Percentiles rank a stretch among this genome's conserved stretches.
Evolutionary conservation across 805 yeast species (phyloP).

Genomic region (Grigorovia humatica): DNA sequence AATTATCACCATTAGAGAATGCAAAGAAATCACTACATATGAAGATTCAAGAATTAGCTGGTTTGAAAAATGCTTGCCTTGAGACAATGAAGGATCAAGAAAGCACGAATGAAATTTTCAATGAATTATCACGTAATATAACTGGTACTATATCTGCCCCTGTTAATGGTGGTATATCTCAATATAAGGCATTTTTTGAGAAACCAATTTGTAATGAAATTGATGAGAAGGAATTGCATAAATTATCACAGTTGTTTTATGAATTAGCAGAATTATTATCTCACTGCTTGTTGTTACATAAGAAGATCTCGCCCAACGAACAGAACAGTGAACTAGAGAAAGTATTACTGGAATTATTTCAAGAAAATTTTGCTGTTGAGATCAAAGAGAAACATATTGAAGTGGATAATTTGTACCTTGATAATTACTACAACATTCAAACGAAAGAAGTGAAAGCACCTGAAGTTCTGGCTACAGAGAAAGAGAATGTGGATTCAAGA

Average conservation of each 20-base stretch:
- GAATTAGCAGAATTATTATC: slow-evolving; percentile 57
- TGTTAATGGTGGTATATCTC: slow-evolving; percentile 85
- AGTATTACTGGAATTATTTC: slow-evolving; percentile 52
- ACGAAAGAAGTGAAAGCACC: not conserved
- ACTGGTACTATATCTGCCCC: slow-evolving; percentile 89
- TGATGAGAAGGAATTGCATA: slow-evolving; percentile 21
- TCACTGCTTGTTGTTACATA: slow-evolving; percentile 61
- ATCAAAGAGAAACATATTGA: slow-evolving; percentile 33
- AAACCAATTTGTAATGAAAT: slow-evolving; percentile 23
- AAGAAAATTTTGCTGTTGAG: slow-evolving; percentile 58
- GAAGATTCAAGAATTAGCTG: slow-evolving; percentile 64
- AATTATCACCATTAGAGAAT: slow-evolving; percentile 74
- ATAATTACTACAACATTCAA: not conserved
- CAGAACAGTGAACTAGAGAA: slow-evolving; percentile 53
- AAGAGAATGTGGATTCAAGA: not conserved
- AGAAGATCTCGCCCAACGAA: slow-evolving; percentile 42
- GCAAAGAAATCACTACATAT: slow-evolving; percentile 58
- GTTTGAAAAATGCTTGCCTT: slow-evolving; percentile 50
- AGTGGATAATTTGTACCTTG: slow-evolving; percentile 5
- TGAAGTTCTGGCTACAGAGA: not conserved
- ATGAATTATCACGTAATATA: slow-evolving; percentile 57
- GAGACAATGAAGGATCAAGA: slow-evolving; percentile 43
- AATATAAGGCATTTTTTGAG: slow-evolving; percentile 59
- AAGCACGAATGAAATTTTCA: slow-evolving; percentile 39
- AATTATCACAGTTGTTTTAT: slow-evolving; percentile 40